A percentile compares a stretch with the other conserved stretches of the same genome.
These are phyloP conservation scores for Talaromyces amestolkiae DNA, from an alignment of 2,329 filamentous ascomycete genomes.

Conservation along the genomic window DNA sequence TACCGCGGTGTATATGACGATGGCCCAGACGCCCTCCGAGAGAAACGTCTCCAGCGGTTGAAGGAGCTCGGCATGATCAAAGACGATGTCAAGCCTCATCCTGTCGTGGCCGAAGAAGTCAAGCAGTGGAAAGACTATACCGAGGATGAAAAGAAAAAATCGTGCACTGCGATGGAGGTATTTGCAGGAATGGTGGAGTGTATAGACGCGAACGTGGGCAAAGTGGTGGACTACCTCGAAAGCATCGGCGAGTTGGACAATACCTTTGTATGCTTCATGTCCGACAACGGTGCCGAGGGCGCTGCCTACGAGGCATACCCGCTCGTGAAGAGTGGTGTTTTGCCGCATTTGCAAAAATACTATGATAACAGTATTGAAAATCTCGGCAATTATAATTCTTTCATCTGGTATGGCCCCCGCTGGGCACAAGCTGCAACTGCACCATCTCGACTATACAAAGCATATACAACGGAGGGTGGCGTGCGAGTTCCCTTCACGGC, in stretches of 20 bases:
- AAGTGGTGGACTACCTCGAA: constrained; percentile 57
- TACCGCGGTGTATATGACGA: not conserved
- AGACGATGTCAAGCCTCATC: constrained; percentile 43
- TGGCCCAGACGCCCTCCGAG: not conserved
- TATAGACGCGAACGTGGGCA: constrained; percentile 61
- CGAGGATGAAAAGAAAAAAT: constrained; percentile 40
- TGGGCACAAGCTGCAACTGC: not conserved
- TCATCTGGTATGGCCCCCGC: constrained; percentile 59
- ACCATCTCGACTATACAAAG: not conserved
- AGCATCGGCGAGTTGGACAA: constrained; percentile 60
- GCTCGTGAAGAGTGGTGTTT: constrained; percentile 54
- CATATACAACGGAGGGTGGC: not conserved
- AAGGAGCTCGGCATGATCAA: constrained; percentile 58
- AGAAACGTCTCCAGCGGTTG: constrained; percentile 45
- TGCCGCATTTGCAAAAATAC: constrained; percentile 56
- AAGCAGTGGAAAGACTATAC: constrained; percentile 40
- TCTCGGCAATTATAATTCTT: constrained; percentile 56
- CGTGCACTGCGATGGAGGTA: constrained; percentile 57
- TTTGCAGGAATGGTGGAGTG: constrained; percentile 64
- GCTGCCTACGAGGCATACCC: constrained; percentile 59
- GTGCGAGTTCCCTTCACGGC: not conserved
- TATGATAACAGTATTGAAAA: constrained; percentile 60
- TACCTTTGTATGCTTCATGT: constrained; percentile 63
- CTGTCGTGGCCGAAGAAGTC: constrained; percentile 45
- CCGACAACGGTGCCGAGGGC: constrained; percentile 62